These are phyloP conservation scores for Lycium barbarum DNA, from an alignment of 257 asterid species.

Conservation along the genomic window DNA sequence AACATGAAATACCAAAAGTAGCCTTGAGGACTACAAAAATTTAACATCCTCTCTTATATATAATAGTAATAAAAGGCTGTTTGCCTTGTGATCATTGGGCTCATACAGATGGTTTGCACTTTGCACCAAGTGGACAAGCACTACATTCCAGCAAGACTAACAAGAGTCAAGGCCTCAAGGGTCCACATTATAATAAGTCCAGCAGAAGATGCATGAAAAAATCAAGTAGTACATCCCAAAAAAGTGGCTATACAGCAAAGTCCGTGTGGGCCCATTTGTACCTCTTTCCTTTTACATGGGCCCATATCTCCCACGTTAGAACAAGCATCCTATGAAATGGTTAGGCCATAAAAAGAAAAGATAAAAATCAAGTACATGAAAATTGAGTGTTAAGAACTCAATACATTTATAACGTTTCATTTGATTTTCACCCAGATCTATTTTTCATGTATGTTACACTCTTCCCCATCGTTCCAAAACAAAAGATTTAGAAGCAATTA, in stretches of 20 bases:
- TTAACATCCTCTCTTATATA: no score
- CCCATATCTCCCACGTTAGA: conserved; percentile 9
- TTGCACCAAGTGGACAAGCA: not conserved
- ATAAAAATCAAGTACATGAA: not conserved
- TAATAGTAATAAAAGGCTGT: not conserved
- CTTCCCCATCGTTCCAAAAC: no score
- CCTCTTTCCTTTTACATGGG: not conserved
- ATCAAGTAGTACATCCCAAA: not conserved
- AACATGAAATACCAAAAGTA: no score
- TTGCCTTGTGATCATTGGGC: not conserved
- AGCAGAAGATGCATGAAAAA: not conserved
- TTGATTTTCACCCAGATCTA: no score
- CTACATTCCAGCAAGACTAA: not conserved
- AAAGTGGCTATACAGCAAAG: not conserved
- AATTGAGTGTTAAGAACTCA: not conserved
- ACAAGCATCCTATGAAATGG: conserved; percentile 24
- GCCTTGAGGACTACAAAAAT: no score
- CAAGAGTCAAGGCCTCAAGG: not conserved
- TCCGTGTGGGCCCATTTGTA: not conserved
- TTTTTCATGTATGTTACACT: no score
- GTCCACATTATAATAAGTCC: conserved; percentile 14
- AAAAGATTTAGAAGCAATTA: no score
- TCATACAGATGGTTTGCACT: not conserved
- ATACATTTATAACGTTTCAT: no score
- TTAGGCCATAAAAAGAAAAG: no score